Conservation (phyloP, 345 rosid genomes). For the Carallia brachiata region DNA sequence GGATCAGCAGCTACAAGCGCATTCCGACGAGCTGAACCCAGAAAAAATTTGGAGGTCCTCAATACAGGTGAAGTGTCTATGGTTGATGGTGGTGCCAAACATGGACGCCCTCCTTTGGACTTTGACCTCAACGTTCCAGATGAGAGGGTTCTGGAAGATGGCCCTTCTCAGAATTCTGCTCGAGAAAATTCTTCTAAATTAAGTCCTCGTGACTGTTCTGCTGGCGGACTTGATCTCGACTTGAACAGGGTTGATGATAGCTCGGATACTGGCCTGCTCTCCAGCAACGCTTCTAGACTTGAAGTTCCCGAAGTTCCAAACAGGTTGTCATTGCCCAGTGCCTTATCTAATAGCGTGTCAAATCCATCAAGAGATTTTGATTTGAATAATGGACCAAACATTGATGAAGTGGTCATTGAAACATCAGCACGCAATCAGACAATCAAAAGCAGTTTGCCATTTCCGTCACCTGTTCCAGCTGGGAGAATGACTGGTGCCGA, state of each 20-base stretch:
- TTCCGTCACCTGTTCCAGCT: constrained; percentile 55
- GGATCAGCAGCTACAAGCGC: constrained; percentile 99
- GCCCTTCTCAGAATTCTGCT: constrained; percentile 42
- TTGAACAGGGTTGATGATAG: constrained; percentile 70
- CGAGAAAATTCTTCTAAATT: constrained; percentile 33
- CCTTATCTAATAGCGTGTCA: constrained; percentile 33
- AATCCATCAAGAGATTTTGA: constrained; percentile 66
- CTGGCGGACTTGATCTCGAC: constrained; percentile 82
- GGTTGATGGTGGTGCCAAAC: constrained; percentile 42
- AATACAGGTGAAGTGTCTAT: constrained; percentile 24
- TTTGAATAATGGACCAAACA: constrained; percentile 76
- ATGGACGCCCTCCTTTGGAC: constrained; percentile 53
- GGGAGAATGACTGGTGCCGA: constrained; percentile 47
- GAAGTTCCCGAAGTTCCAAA: constrained; percentile 38
- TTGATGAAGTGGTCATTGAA: constrained; percentile 54
- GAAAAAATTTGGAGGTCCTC: constrained; percentile 51
- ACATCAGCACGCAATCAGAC: constrained; percentile 44
- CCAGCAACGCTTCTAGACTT: constrained; percentile 36
- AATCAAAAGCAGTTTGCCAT: constrained; percentile 37
- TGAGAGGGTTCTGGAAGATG: constrained; percentile 72
- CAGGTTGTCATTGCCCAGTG: constrained; percentile 32
- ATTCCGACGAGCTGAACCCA: constrained; percentile 91
- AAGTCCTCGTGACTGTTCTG: constrained; percentile 30
- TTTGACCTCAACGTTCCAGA: constrained; percentile 84
- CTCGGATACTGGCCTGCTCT: constrained; percentile 39